Conservation (phyloP, 768 basidiomycete species). For the Auricularia cornea region DNA sequence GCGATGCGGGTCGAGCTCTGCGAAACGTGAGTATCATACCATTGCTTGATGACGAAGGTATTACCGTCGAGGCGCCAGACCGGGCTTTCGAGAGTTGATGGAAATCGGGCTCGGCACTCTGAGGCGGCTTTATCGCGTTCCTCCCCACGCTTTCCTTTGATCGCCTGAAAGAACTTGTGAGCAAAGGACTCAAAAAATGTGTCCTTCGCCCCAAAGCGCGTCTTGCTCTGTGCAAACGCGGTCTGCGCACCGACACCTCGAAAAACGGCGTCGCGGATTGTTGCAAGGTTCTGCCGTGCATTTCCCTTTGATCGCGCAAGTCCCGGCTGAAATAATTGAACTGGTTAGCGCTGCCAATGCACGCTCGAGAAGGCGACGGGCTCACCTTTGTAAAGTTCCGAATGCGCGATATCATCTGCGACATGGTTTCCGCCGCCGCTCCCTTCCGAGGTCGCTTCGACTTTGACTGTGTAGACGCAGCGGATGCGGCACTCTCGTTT, state of each 20-base stretch:
- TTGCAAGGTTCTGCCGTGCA: background rate
- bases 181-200: background rate
- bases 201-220: background rate
- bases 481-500: background rate
- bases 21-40: background rate
- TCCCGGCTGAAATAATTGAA: background rate
- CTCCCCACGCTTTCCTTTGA: background rate
- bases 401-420: background rate
- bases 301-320: background rate
- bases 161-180: background rate
- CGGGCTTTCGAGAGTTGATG: background rate
- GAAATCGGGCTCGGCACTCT: background rate
- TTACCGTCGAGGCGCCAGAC: background rate
- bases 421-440: background rate
- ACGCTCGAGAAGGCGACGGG: background rate
- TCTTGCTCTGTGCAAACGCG: background rate
- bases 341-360: background rate
- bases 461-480: background rate
- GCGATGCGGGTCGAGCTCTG: conserved; percentile 7
- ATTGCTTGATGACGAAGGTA: background rate
- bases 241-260: background rate
- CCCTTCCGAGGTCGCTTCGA: background rate
- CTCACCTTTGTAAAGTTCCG: background rate
- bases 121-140: background rate
- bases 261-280: background rate